phyloP scores from a whole-genome alignment of 2,329 filamentous ascomycete species.

The Claviceps sorghi region DNA sequence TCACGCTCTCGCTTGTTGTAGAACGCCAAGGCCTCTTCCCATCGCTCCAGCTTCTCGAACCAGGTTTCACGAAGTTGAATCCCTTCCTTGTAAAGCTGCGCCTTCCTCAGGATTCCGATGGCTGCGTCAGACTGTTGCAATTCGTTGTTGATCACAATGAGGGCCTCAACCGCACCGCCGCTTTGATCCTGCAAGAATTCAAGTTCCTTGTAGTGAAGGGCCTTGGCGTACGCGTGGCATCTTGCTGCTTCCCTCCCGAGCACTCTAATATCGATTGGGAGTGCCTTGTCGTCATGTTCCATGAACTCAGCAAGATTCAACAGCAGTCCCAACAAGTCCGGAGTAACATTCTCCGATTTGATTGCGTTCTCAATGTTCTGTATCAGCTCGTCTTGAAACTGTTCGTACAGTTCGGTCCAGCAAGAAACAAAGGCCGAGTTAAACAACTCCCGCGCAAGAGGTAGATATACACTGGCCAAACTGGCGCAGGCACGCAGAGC shows the following conservation, averaged over 20 bases:
- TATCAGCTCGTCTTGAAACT: slow-evolving; percentile 93
- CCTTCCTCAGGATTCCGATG: slow-evolving; percentile 92
- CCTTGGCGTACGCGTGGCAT: slow-evolving; percentile 96
- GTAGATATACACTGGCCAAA: slow-evolving; percentile 79
- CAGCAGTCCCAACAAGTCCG: slow-evolving; percentile 84
- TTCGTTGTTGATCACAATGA: slow-evolving; percentile 99
- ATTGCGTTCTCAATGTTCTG: slow-evolving; percentile 91
- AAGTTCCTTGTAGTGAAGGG: slow-evolving; percentile 94
- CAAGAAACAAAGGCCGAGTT: slow-evolving; percentile 98
- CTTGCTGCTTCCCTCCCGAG: slow-evolving; percentile 89
- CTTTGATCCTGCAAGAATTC: slow-evolving; percentile 98
- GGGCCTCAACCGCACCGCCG: slow-evolving; percentile 82
- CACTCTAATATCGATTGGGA: slow-evolving; percentile 92
- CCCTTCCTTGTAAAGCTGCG: slow-evolving; percentile 81
- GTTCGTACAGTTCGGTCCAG: slow-evolving; percentile 94
- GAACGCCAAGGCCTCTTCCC: slow-evolving; percentile 89
- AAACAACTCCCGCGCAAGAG: slow-evolving; percentile 84
- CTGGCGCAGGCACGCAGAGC: slow-evolving; percentile 85
- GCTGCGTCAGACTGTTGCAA: slow-evolving; percentile 96
- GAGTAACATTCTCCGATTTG: slow-evolving; percentile 87
- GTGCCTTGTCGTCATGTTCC: slow-evolving; percentile 97
- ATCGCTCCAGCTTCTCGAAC: slow-evolving; percentile 96
- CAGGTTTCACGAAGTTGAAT: slow-evolving; percentile 95
- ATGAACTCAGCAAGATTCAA: slow-evolving; percentile 98
- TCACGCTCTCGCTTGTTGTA: slow-evolving; percentile 77